Evolutionary conservation across 2,329 filamentous ascomycete genomes (phyloP).

Genomic region (Didymella keratinophila): DNA sequence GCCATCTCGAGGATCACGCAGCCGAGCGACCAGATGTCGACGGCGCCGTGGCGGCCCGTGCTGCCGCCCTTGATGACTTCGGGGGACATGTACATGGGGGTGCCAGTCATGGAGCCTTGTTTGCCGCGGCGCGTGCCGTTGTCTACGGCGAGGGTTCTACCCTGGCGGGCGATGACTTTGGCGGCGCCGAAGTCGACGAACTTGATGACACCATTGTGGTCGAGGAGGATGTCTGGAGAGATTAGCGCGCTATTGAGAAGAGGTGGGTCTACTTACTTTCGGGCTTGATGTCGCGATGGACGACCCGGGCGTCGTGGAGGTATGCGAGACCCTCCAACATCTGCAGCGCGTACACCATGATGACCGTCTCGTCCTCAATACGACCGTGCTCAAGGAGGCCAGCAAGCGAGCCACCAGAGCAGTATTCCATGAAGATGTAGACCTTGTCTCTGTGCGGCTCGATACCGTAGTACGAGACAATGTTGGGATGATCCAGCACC

Average conservation of each 20-base stretch:
- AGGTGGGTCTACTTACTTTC: conserved; percentile 70
- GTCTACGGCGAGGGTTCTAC: conserved; percentile 79
- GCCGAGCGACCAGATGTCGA: conserved; percentile 95
- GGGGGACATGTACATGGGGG: conserved; percentile 99
- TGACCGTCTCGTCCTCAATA: conserved; percentile 96
- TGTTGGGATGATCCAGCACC: conserved; percentile 94
- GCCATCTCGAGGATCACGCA: conserved; percentile 98
- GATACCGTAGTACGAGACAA: conserved; percentile 97
- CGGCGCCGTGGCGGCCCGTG: conserved; percentile 78
- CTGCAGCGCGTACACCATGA: conserved; percentile 95
- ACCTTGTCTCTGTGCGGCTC: conserved; percentile 98
- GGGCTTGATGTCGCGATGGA: conserved; percentile 97
- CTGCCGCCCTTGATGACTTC: conserved; percentile 91
- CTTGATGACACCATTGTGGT: conserved; percentile 98
- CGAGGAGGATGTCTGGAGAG: conserved; percentile 81
- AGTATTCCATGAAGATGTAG: conserved; percentile 99
- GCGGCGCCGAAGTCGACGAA: conserved; percentile 98
- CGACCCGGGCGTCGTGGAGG: conserved; percentile 88
- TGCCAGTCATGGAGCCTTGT: conserved; percentile 95
- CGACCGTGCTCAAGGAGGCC: conserved; percentile 91
- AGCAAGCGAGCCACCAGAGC: conserved; percentile 91
- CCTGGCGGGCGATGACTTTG: conserved; percentile 94
- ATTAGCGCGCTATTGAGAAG: conserved; percentile 30
- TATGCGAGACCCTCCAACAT: conserved; percentile 94
- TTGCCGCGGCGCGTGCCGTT: conserved; percentile 57